phyloP scores from a whole-genome alignment of 75 land plant genomes.

The Pinus taeda region DNA sequence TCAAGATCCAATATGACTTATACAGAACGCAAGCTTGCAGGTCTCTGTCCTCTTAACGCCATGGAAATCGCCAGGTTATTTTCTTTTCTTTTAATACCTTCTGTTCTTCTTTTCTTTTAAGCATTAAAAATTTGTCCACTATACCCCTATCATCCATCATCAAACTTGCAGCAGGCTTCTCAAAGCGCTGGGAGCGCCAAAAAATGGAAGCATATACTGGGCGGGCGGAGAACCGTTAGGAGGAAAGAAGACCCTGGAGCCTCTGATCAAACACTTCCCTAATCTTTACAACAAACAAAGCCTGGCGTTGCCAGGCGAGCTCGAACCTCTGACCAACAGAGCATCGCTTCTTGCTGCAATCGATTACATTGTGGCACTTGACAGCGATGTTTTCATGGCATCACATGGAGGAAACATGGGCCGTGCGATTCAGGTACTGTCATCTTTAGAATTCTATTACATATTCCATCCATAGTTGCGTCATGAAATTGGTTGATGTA shows the following conservation, averaged over 20 bases:
- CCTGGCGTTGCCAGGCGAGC: conserved; percentile 59
- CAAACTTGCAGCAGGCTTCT: conserved; percentile 37
- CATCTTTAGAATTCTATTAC: too few species aligned
- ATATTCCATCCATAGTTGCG: background rate
- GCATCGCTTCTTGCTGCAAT: conserved; percentile 85
- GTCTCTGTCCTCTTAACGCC: conserved; percentile 58
- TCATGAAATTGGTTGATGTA: too few species aligned
- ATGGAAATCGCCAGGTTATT: background rate
- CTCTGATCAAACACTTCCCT: conserved; percentile 62
- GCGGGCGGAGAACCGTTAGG: conserved; percentile 90
- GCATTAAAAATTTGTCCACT: too few species aligned
- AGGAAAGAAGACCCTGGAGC: conserved; percentile 50
- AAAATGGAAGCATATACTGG: conserved; percentile 54
- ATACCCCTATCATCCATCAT: too few species aligned
- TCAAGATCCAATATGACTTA: conserved; percentile 50
- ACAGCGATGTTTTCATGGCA: conserved; percentile 84
- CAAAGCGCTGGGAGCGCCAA: conserved; percentile 46
- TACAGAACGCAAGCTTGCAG: conserved; percentile 57
- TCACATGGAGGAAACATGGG: conserved; percentile 96
- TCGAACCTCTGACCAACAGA: conserved; percentile 48
- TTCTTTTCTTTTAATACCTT: background rate
- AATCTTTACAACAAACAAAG: conserved; percentile 66
- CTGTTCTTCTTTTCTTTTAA: too few species aligned
- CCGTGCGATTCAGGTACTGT: conserved; percentile 59
- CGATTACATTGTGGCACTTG: conserved; percentile 74